Percentiles rank a stretch among this genome's conserved stretches.
Evolutionary conservation across 1,284 basidiomycete genomes (phyloP).

Genomic region (Malassezia dermatis): DNA sequence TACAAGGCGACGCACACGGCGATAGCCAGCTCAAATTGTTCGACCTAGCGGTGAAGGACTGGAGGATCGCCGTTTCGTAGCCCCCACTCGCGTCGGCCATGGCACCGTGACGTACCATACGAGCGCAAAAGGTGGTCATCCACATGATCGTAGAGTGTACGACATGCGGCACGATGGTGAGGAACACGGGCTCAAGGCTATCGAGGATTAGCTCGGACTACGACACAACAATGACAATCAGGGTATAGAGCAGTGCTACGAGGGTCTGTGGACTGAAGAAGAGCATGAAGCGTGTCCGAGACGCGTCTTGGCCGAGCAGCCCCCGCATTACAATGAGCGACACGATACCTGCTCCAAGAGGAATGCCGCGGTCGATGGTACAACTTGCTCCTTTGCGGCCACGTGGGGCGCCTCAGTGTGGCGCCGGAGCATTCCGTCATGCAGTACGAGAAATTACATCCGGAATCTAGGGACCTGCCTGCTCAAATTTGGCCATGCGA

Average conservation of each 20-base stretch:
- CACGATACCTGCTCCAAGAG: slow-evolving; percentile 58
- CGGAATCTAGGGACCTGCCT: not conserved
- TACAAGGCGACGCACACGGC: slow-evolving; percentile 70
- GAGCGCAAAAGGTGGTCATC: slow-evolving; percentile 57
- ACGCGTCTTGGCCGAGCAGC: slow-evolving; percentile 53
- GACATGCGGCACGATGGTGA: slow-evolving; percentile 60
- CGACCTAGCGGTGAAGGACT: slow-evolving; percentile 53
- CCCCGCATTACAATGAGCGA: slow-evolving; percentile 58
- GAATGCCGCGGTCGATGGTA: slow-evolving; percentile 54
- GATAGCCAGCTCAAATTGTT: slow-evolving; percentile 60
- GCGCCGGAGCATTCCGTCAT: not conserved
- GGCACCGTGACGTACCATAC: slow-evolving; percentile 46
- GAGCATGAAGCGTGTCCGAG: slow-evolving; percentile 57
- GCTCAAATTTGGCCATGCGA: slow-evolving; percentile 11
- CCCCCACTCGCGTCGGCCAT: slow-evolving; percentile 37
- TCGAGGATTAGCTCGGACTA: slow-evolving; percentile 50
- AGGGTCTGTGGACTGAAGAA: slow-evolving; percentile 63
- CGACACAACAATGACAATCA: slow-evolving; percentile 66
- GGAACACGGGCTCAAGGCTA: slow-evolving; percentile 28
- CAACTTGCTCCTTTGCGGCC: no score
- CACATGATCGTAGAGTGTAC: slow-evolving; percentile 70
- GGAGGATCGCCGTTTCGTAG: slow-evolving; percentile 47
- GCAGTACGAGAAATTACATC: not conserved
- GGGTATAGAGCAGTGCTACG: slow-evolving; percentile 55
- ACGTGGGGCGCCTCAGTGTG: not conserved